Percentiles rank a stretch among this genome's conserved stretches.
phyloP scores from a whole-genome alignment of 306 rosid genomes.

The Pterocarpus macrocarpus region DNA sequence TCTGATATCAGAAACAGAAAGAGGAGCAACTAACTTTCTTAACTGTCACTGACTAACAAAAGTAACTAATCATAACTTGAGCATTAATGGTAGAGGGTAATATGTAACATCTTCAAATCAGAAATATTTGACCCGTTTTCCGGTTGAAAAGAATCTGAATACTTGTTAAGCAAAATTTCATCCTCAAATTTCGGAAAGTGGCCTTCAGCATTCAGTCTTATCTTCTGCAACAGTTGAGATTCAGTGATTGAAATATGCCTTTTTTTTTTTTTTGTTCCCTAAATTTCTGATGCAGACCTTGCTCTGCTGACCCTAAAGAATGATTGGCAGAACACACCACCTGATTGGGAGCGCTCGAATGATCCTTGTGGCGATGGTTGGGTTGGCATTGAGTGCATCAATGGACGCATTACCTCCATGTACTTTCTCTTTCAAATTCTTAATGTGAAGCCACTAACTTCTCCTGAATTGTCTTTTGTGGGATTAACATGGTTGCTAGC shows the following conservation, averaged over 20 bases:
- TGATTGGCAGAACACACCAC: constrained; percentile 45
- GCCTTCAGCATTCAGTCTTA: neutral
- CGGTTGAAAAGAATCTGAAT: too few species aligned
- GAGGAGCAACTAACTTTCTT: too few species aligned
- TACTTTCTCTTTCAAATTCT: constrained; percentile 43
- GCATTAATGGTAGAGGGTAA: too few species aligned
- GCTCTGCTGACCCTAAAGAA: constrained; percentile 40
- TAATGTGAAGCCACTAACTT: constrained; percentile 29
- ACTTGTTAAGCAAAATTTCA: neutral
- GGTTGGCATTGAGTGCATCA: constrained; percentile 54
- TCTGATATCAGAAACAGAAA: too few species aligned
- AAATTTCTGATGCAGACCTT: constrained; percentile 44
- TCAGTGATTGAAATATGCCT: constrained; percentile 18
- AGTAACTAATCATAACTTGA: too few species aligned
- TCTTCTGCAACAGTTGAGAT: neutral
- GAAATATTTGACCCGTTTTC: too few species aligned
- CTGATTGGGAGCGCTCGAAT: constrained; percentile 46
- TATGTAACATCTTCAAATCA: too few species aligned
- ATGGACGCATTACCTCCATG: constrained; percentile 52
- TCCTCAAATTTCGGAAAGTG: neutral
- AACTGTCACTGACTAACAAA: too few species aligned
- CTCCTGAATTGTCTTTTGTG: constrained; percentile 15
- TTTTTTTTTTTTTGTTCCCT: neutral
- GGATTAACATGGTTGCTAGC: constrained; percentile 30
- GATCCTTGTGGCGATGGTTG: constrained; percentile 58